Evolutionary conservation across 1,284 basidiomycete species (phyloP).

Genomic region (Fomitopsis palustris): DNA sequence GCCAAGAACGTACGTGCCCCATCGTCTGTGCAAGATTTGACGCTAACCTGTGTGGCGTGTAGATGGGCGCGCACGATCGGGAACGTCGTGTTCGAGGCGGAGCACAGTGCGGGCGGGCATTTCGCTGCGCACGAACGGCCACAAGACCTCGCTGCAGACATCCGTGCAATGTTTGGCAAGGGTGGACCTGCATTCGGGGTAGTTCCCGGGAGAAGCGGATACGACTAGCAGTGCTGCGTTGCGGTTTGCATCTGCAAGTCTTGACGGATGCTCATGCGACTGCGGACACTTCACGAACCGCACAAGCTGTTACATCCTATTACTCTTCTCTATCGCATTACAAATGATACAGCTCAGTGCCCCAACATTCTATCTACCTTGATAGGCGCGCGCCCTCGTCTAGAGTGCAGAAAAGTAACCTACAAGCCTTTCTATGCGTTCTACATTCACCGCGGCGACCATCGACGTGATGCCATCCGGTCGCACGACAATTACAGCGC

Average conservation of each 20-base stretch:
- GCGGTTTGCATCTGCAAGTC: background rate
- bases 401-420: background rate
- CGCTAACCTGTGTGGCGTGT: background rate
- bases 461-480: background rate
- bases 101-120: conserved; percentile 25
- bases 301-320: no score
- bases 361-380: background rate
- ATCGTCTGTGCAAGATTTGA: background rate
- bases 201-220: conserved; percentile 15
- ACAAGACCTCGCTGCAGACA: conserved; percentile 22
- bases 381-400: background rate
- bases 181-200: conserved; percentile 17
- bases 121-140: conserved; percentile 29
- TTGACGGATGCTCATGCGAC: background rate
- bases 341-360: background rate
- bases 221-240: background rate
- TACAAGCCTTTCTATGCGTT: background rate
- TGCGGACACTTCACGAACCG: no score
- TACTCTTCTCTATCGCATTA: no score
- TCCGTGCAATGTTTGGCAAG: conserved; percentile 23
- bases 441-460: background rate
- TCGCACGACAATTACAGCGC: background rate
- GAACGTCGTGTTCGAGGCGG: conserved; percentile 24
- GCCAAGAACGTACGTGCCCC: conserved; percentile 35
- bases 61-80: conserved; percentile 22